These are phyloP conservation scores for Oldenlandia corymbosa DNA, from an alignment of 257 asterid genomes.

Conservation along the genomic window DNA sequence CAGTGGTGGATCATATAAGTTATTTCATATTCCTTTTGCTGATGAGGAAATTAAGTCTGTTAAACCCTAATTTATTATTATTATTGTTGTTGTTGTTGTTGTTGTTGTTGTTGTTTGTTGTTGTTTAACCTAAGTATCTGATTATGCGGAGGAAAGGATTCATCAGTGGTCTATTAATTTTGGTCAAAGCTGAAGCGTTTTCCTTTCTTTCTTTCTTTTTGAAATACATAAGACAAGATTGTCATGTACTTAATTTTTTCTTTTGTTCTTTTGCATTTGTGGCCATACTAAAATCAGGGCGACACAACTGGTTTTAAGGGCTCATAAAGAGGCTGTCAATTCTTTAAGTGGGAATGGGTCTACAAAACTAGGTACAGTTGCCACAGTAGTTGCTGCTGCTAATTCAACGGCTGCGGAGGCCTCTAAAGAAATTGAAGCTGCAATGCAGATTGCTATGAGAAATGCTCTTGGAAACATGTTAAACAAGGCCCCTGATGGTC, in stretches of 20 bases:
- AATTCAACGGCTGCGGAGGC: constrained; percentile 94
- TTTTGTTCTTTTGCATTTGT: background rate
- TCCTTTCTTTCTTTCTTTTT: no score
- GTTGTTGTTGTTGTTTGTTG: background rate
- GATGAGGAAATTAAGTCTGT: background rate
- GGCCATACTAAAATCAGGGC: constrained; percentile 44
- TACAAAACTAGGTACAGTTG: constrained; percentile 84
- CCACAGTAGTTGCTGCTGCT: constrained; percentile 98
- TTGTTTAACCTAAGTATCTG: background rate
- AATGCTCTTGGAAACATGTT: constrained; percentile 88
- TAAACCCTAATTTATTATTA: no score
- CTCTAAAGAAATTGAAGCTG: constrained; percentile 93
- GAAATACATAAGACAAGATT: no score
- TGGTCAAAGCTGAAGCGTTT: no score
- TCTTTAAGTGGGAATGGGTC: constrained; percentile 97
- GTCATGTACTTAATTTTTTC: background rate
- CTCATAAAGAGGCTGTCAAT: constrained; percentile 97
- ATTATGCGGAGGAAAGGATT: background rate
- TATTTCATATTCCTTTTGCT: background rate
- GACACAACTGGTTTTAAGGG: constrained; percentile 83
- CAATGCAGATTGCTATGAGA: constrained; percentile 89
- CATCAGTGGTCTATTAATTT: background rate
- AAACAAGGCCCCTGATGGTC: constrained; percentile 57
- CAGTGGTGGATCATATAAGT: background rate
- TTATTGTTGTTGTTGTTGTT: background rate